Evolutionary conservation across 192 early-diverging fungal genomes (phyloP), one percentile per base, ranked within the genome.

Genomic region (Umbelopsis sp.): DNA sequence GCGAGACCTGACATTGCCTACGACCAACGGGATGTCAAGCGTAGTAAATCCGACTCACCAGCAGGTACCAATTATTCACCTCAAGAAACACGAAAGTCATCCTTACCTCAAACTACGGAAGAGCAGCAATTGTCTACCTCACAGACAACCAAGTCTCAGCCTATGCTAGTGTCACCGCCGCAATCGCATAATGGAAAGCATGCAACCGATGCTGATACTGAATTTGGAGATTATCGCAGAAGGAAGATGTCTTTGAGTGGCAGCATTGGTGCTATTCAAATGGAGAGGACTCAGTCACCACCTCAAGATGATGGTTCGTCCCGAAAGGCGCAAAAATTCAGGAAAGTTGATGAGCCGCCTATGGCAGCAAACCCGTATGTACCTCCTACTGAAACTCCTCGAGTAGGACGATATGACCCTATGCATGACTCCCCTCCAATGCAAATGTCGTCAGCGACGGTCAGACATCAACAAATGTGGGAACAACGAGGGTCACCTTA

Each of bases 401-500:
- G 29, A 20, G 56, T 14, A 20, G 29, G 29, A 34, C 56, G 56
- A 62, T 62, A 62, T n/a, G 56, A 62, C 6, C 16, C 56, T 32
- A 62, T 62, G 56, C 24, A 34, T 26, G 56, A 62, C 8, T 29
- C 56, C 7, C 29, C 56, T 17, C 56, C 56, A 29, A 62, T 62
- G 56, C 56, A 62, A 62, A 62, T 62, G 56, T 62, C 56, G 11
- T 62, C 56, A 34, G 56, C 56, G 8, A 62, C 56, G 16, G 26
- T 62, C 31, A 62, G 56, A 32, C 56, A 62, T 62, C 56, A 62
- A 16, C 56, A 62, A 20, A 17, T 62, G 56, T 32, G 24, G 56
- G 56, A 62, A n/a, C 56, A 62, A 32, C 56, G 56, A 11, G 56
- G 29, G 17, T 62, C 56, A 62, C 56, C 56, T 62, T 62, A 62